phyloP scores from a whole-genome alignment of 1,139 yeast species.

The Taiozyma sp. region DNA sequence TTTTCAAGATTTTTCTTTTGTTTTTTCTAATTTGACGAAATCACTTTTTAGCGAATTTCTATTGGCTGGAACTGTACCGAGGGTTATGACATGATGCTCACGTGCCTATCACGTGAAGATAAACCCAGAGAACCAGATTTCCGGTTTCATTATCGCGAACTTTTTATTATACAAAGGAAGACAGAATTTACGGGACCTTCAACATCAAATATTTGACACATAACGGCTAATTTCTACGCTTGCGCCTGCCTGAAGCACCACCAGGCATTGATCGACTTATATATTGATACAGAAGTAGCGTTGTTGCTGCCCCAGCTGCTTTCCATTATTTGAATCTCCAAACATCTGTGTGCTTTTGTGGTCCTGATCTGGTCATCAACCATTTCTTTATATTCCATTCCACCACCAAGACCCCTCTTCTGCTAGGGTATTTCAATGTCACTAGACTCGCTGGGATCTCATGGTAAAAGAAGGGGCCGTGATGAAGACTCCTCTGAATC shows the following conservation, averaged over 20 bases:
- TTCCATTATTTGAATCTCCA: neutral
- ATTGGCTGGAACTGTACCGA: slow-evolving; percentile 15
- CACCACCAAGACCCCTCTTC: neutral
- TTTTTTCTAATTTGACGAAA: slow-evolving; percentile 7
- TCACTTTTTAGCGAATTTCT: slow-evolving; percentile 13
- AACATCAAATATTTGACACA: neutral
- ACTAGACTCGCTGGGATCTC: neutral
- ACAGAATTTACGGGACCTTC: neutral
- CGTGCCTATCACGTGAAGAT: neutral
- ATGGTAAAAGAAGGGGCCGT: neutral
- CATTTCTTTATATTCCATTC: neutral
- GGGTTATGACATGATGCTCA: neutral
- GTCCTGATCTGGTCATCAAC: neutral
- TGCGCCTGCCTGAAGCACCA: neutral
- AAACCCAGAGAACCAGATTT: no score
- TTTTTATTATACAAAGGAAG: no score
- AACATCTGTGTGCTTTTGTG: neutral
- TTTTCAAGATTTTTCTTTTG: neutral
- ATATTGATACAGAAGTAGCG: neutral
- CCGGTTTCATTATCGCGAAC: no score
- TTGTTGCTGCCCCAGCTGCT: neutral
- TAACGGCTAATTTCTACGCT: neutral
- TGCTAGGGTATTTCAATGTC: neutral
- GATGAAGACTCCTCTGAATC: neutral
- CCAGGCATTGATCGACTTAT: neutral